Conservation (phyloP, 495 filamentous ascomycete species). For the Melanomma pulvis-pyrius region DNA sequence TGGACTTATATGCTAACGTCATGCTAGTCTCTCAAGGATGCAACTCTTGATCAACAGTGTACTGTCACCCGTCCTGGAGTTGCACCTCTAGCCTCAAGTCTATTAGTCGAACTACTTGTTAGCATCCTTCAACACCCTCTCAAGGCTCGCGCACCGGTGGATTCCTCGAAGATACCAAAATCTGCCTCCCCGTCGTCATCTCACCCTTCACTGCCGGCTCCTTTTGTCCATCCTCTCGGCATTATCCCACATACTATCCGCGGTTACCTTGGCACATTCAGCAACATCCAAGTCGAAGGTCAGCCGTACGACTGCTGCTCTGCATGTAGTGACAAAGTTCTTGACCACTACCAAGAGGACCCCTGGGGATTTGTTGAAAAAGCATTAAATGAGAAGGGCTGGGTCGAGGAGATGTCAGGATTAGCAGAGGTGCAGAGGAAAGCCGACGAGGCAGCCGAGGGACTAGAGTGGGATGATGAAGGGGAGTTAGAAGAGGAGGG, state of each 20-base stretch:
- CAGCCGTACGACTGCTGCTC: slow-evolving; percentile 87
- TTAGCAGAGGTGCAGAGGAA: slow-evolving; percentile 85
- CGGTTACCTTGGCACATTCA: slow-evolving; percentile 84
- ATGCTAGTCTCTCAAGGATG: slow-evolving; percentile 81
- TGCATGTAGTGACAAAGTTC: slow-evolving; percentile 79
- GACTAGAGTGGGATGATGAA: slow-evolving; percentile 65
- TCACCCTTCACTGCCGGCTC: slow-evolving; percentile 30
- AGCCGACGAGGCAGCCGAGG: slow-evolving; percentile 69
- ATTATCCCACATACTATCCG: slow-evolving; percentile 90
- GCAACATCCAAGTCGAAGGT: slow-evolving; percentile 80
- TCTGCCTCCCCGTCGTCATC: slow-evolving; percentile 21
- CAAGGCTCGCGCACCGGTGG: slow-evolving; percentile 60
- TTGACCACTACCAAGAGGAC: slow-evolving; percentile 68
- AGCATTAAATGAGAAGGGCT: slow-evolving; percentile 81
- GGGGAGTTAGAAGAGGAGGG: slow-evolving; percentile 53
- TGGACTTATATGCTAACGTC: slow-evolving; percentile 37
- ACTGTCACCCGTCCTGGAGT: slow-evolving; percentile 94
- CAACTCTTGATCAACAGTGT: slow-evolving; percentile 96
- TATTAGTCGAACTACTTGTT: slow-evolving; percentile 87
- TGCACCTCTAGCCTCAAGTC: slow-evolving; percentile 85
- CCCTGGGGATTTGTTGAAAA: slow-evolving; percentile 89
- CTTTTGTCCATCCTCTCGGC: slow-evolving; percentile 72
- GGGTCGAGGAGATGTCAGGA: slow-evolving; percentile 87
- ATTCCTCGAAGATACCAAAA: slow-evolving; percentile 15
- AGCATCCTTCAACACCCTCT: slow-evolving; percentile 85